Percentiles rank a stretch among this genome's conserved stretches.
phyloP scores from a whole-genome alignment of 2,329 filamentous ascomycete species.

The Allantophomopsis cytisporea region DNA sequence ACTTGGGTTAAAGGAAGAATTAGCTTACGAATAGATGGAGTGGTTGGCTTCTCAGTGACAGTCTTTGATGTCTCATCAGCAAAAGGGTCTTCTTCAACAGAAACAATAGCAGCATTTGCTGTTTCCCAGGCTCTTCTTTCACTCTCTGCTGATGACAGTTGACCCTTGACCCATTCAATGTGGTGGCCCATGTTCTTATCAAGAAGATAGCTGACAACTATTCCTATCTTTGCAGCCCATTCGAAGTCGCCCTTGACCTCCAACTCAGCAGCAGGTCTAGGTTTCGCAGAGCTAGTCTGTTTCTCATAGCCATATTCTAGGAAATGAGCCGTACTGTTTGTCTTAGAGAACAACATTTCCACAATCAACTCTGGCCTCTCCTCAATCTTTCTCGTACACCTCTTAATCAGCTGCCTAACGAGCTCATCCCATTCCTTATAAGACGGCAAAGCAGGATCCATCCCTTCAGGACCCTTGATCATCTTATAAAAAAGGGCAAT shows the following conservation, averaged over 20 bases:
- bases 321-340: constrained; percentile 68
- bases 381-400: constrained; percentile 72
- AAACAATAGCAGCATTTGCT: constrained; percentile 47
- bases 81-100: constrained; percentile 22
- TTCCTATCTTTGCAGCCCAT: constrained; percentile 51
- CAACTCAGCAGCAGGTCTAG: constrained; percentile 64
- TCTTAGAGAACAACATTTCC: constrained; percentile 92
- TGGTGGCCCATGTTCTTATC: constrained; percentile 67
- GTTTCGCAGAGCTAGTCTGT: constrained; percentile 51
- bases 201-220: constrained; percentile 67
- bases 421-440: constrained; percentile 90
- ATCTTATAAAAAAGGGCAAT: constrained; percentile 79
- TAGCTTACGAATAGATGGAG: constrained; percentile 39
- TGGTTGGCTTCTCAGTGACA: constrained; percentile 20
- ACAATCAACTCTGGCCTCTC: constrained; percentile 76
- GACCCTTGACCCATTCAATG: constrained; percentile 69
- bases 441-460: constrained; percentile 51
- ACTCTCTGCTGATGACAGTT: constrained; percentile 51
- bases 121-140: constrained; percentile 69
- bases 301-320: constrained; percentile 85
- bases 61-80: constrained; percentile 15
- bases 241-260: constrained; percentile 66
- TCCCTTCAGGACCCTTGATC: constrained; percentile 73
- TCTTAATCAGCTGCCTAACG: constrained; percentile 68
- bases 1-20: not conserved